Evolutionary conservation across 345 rosid genomes (phyloP).

Genomic region (Populus tremula): DNA sequence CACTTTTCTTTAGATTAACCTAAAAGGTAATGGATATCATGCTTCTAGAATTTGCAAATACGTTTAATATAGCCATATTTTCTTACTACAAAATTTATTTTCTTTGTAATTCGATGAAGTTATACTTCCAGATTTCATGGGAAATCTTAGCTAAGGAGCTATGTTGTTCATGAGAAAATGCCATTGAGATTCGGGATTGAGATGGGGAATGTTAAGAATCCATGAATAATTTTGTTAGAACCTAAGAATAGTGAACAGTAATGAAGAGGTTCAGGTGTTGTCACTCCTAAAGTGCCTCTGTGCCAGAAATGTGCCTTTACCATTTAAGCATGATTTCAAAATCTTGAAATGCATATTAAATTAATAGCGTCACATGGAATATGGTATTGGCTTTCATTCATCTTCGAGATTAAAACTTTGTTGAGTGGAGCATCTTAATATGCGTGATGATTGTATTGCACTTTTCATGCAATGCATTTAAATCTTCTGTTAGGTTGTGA

Average conservation of each 20-base stretch:
- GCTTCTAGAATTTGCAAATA: not conserved
- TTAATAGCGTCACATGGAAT: not conserved
- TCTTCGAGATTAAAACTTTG: not conserved
- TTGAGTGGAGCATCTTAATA: not conserved
- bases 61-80: not conserved
- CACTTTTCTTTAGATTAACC: not conserved
- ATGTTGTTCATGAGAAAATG: not conserved
- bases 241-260: too few relatives aligned
- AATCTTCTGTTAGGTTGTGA: not conserved
- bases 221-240: not conserved
- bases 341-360: not conserved
- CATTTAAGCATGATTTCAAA: not conserved
- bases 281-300: too few relatives aligned
- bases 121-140: not conserved
- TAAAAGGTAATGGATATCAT: not conserved
- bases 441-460: not conserved
- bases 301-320: not conserved
- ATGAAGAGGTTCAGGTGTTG: too few relatives aligned
- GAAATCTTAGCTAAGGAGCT: not conserved
- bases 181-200: not conserved
- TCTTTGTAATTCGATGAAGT: not conserved
- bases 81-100: conserved; percentile 6
- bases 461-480: not conserved
- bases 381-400: not conserved
- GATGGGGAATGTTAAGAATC: not conserved